Evolutionary conservation across 2,329 filamentous ascomycete species (phyloP), one percentile per base, ranked within the genome.

Genomic region (Epichloe brachyelytri): DNA sequence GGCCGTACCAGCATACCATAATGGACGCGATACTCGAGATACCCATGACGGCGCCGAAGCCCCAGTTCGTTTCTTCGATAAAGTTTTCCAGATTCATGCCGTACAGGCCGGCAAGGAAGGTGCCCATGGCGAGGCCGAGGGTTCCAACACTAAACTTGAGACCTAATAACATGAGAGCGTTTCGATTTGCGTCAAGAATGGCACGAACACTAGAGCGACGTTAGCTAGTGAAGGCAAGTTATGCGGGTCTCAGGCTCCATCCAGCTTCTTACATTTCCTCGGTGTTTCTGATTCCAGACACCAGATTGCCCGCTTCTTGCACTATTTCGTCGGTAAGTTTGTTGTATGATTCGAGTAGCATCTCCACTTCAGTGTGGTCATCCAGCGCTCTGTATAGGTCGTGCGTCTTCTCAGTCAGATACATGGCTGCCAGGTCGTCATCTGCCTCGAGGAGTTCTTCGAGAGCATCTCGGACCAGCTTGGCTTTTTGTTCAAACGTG

Each of bases 11-110:
- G 70, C 86, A 91, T 48, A 95, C 86, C 8, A 90, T 59, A 50
- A 83, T 77, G 14, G 87, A 88, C 65, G 90, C 82, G 51, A 83
- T 60, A 51, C 84, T 77, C 52, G 87, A 94, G 54, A 79, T 72
- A 17, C 72, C 74, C 2, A 85, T 88, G 54, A 98, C 83, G 50
- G 79, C 79, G 45, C 76, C 77, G 65, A 98, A 97, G 11, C 91
- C 93, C 67, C 88, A 79, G 67, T 88, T 80, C 1, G 86, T 90
- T 65, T 97, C 91, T 71, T 98, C 93, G 60, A 97, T 88, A 68
- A 96, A 97, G 69, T 97, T 97, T 65, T 96, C 94, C 57, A 98
- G 74, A 71, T 98, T 98, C 90, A 97, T 97, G 60, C 93, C 93
- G 75, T 97, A 98, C n/a, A 98, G 81, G n/a, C 90, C 90, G 8